Base-by-base conservation (phyloP, 2,329 filamentous ascomycete genomes). In the Talaromyces islandicus region DNA sequence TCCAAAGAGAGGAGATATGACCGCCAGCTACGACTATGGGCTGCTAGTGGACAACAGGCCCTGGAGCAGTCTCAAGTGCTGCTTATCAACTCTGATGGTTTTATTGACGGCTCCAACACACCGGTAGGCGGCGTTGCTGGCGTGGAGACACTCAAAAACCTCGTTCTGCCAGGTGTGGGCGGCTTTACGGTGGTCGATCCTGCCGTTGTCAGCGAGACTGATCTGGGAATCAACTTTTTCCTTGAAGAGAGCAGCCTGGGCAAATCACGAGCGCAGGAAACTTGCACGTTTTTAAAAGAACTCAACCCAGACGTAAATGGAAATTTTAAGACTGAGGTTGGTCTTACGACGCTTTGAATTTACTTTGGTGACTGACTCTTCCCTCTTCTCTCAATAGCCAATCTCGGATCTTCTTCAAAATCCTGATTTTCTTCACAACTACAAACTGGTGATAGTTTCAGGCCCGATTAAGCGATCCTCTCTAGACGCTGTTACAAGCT, bases 151-250 rank as follows among this genome's bases (percentile, higher is more conserved):
- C 83, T 99, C 63, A 99, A 99, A 81, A 99, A 99, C 71, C 85
- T 99, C n/a, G 90, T 99, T 3, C 80, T 99, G 9, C 94, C 94
- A 60, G 91, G 92, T 3, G 89, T 97, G 68, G 95, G 94, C 9
- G 85, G 86, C 27, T 99, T 97, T 73, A 95, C 91, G 0, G 96
- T 99, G 63, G 88, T 89, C 57, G 94, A 99, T 69, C 86, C 89
- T 7, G 84, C 86, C 1, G 74, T 83, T 2, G 92, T 99, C n/a
- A 81, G 80, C 1, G 88, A 96, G 66, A 81, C 86, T 48, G 94
- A 99, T 69, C 80, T 99, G 46, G 94, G 95, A 4, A 88, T 97
- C 64, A 99, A 99, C 77, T 99, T 99, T 81, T 99, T 99, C 70
- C 81, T 99, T 0, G 91, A 96, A 63, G 86, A 94, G 67, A 79